Evolutionary conservation across 805 yeast species (phyloP).

Genomic region (Candida broadrunensis): DNA sequence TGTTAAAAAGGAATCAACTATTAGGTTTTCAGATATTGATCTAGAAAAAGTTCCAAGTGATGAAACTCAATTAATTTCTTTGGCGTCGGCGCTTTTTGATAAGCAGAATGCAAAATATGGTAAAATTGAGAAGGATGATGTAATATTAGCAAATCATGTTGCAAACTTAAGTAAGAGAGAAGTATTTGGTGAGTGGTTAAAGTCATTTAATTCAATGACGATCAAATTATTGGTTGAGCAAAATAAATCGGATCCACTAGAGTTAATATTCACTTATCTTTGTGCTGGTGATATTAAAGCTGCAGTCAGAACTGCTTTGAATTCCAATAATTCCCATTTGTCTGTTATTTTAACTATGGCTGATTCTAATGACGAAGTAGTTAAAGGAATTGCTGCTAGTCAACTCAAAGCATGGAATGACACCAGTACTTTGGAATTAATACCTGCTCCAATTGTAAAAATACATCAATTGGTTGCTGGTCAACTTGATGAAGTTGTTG

Average conservation of each 20-base stretch:
- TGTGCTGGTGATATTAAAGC: slow-evolving; percentile 54
- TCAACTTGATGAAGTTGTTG: slow-evolving; percentile 33
- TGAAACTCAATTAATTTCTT: background rate
- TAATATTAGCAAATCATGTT: slow-evolving; percentile 13
- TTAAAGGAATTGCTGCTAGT: slow-evolving; percentile 49
- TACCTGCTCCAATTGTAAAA: slow-evolving; percentile 55
- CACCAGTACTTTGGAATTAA: slow-evolving; percentile 24
- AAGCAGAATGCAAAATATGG: slow-evolving; percentile 7
- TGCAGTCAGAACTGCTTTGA: slow-evolving; percentile 62
- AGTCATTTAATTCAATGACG: slow-evolving; percentile 35
- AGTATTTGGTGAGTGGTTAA: slow-evolving; percentile 57
- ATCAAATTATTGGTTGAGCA: slow-evolving; percentile 21
- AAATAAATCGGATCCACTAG: slow-evolving; percentile 39
- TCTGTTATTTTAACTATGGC: slow-evolving; percentile 66
- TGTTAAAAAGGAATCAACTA: slow-evolving; percentile 6
- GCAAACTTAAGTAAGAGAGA: slow-evolving; percentile 23
- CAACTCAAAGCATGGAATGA: slow-evolving; percentile 70
- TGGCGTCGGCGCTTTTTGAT: slow-evolving; percentile 57
- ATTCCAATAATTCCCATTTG: slow-evolving; percentile 64
- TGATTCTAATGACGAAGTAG: slow-evolving; percentile 66
- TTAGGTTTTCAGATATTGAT: background rate
- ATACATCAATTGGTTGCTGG: slow-evolving; percentile 67
- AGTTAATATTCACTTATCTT: slow-evolving; percentile 47
- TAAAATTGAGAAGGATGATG: slow-evolving; percentile 5
- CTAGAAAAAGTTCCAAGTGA: background rate